Conservation (phyloP, 1,284 basidiomycete species). For the Vanrija humicola region DNA sequence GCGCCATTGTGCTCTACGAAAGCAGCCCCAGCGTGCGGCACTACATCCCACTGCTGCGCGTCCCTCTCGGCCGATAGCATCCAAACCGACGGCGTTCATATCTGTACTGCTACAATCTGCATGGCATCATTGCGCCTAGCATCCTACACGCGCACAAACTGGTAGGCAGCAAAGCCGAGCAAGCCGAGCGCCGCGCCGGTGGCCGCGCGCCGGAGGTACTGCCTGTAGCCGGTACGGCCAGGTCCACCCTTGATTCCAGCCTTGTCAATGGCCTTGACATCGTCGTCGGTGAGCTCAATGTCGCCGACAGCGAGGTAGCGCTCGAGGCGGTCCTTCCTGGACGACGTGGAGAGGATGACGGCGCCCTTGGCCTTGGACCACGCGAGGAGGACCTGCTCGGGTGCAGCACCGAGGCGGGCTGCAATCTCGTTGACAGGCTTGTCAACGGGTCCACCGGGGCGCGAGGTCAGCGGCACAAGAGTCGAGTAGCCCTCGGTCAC, state of each 20-base stretch:
- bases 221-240: too few species aligned
- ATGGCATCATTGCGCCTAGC: too few species aligned
- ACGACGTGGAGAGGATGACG: slow-evolving; percentile 62
- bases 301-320: slow-evolving; percentile 62
- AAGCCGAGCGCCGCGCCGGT: too few species aligned
- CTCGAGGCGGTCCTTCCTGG: slow-evolving; percentile 59
- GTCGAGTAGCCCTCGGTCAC: slow-evolving; percentile 58
- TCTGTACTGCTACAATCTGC: too few species aligned
- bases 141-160: too few species aligned
- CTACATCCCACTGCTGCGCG: too few species aligned
- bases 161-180: too few species aligned
- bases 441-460: slow-evolving; percentile 65
- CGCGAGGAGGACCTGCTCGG: slow-evolving; percentile 63
- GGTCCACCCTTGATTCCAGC: slow-evolving; percentile 36
- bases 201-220: too few species aligned
- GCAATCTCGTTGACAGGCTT: slow-evolving; percentile 59
- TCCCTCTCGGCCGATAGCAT: too few species aligned
- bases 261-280: slow-evolving; percentile 45
- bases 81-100: too few species aligned
- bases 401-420: slow-evolving; percentile 55
- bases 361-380: slow-evolving; percentile 43
- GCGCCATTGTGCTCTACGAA: too few species aligned
- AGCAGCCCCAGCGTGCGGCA: too few species aligned
- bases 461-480: slow-evolving; percentile 60
- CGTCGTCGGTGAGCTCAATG: slow-evolving; percentile 43